Conservation (phyloP, 2,329 filamentous ascomycete species). For the Pseudonectria foliicola region DNA sequence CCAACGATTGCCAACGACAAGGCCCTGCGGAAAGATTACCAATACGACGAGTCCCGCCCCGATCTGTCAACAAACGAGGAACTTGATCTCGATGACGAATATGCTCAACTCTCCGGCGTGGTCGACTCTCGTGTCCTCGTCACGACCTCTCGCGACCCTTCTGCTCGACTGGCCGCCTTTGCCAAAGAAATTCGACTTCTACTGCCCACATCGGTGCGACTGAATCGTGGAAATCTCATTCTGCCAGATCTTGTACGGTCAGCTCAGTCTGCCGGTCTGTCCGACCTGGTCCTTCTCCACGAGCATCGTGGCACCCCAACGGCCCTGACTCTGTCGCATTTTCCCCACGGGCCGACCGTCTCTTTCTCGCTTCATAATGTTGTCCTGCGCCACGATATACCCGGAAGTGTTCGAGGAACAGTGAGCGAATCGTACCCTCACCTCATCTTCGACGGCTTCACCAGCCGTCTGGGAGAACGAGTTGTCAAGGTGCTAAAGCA, state of each 20-base stretch:
- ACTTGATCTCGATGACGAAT: constrained; percentile 80
- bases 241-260: constrained; percentile 78
- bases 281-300: constrained; percentile 80
- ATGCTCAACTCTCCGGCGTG: constrained; percentile 82
- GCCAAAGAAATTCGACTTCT: constrained; percentile 84
- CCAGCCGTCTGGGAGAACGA: constrained; percentile 68
- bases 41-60: constrained; percentile 79
- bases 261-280: constrained; percentile 71
- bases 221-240: constrained; percentile 89
- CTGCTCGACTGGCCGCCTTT: constrained; percentile 77
- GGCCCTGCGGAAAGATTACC: constrained; percentile 75
- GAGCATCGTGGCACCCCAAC: constrained; percentile 92
- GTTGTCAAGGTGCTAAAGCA: constrained; percentile 91
- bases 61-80: constrained; percentile 62
- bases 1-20: constrained; percentile 81
- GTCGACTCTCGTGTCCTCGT: constrained; percentile 84
- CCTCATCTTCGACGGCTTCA: constrained; percentile 92
- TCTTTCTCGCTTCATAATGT: constrained; percentile 91
- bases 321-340: constrained; percentile 77
- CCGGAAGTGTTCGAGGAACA: constrained; percentile 76
- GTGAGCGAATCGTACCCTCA: constrained; percentile 92
- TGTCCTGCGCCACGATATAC: constrained; percentile 85
- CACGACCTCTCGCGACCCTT: constrained; percentile 85
- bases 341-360: constrained; percentile 73
- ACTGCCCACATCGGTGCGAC: constrained; percentile 74